These are phyloP conservation scores for Rhodosporidiobolus sp. DNA, from an alignment of 768 basidiomycete genomes.

Conservation along the genomic window DNA sequence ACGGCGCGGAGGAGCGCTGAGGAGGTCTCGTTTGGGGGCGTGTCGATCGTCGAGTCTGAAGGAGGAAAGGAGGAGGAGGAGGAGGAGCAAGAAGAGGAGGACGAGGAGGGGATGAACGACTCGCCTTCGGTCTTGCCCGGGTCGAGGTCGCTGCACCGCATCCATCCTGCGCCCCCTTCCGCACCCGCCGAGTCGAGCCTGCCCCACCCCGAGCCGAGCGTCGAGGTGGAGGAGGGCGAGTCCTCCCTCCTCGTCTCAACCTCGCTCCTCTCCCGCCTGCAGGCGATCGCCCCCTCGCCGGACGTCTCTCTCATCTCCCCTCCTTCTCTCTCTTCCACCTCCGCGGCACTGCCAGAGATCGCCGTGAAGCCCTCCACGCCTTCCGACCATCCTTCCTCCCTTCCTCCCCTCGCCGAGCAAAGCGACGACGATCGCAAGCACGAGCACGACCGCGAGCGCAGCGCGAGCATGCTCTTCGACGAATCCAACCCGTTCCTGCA, in stretches of 20 bases:
- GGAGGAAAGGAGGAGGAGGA: background rate
- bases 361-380: background rate
- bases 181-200: background rate
- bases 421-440: too few species aligned
- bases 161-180: background rate
- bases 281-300: slow-evolving; percentile 24
- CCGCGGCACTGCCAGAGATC: background rate
- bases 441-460: background rate
- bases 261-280: slow-evolving; percentile 27
- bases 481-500: slow-evolving; percentile 26
- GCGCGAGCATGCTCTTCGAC: slow-evolving; percentile 13
- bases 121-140: background rate
- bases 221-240: background rate
- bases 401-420: background rate
- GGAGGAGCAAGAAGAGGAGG: background rate
- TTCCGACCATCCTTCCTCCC: background rate
- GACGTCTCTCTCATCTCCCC: slow-evolving; percentile 20
- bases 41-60: background rate
- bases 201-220: background rate
- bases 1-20: background rate
- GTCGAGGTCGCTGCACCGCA: background rate
- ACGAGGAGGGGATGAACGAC: background rate
- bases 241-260: slow-evolving; percentile 6
- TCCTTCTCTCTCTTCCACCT: background rate
- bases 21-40: background rate